phyloP scores from a whole-genome alignment of 164 flowering plant genomes.

The Piper betle region DNA sequence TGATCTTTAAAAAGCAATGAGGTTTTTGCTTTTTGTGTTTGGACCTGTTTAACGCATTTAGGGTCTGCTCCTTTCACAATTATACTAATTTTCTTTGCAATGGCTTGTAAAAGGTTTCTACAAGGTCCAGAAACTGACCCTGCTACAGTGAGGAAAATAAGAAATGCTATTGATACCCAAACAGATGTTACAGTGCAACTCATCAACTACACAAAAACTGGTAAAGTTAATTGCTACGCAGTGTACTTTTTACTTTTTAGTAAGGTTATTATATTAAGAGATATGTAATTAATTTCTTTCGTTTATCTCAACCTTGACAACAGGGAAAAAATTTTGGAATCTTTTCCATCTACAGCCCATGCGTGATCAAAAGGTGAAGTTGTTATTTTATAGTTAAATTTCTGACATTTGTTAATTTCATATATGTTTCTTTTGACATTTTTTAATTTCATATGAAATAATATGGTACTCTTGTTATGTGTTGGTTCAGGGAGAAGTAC shows the following conservation, averaged over 20 bases:
- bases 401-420: background rate
- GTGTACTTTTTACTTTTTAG: background rate
- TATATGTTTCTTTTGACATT: too few relatives aligned
- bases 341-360: slow-evolving; percentile 95
- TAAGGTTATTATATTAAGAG: background rate
- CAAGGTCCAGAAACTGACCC: slow-evolving; percentile 99
- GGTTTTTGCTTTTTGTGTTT: too few relatives aligned
- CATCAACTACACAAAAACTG: slow-evolving; percentile 90
- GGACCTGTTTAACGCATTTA: too few relatives aligned
- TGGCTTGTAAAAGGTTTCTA: slow-evolving; percentile 51
- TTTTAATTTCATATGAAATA: background rate
- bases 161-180: slow-evolving; percentile 76
- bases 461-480: background rate
- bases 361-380: slow-evolving; percentile 59
- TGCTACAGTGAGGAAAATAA: slow-evolving; percentile 74
- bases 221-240: slow-evolving; percentile 22
- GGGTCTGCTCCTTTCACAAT: background rate
- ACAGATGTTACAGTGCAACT: slow-evolving; percentile 94
- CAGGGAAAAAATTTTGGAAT: slow-evolving; percentile 98
- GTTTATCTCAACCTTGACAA: background rate
- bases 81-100: background rate
- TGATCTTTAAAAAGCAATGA: too few relatives aligned
- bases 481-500: slow-evolving; percentile 79
- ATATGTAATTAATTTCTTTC: background rate
- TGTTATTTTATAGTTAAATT: background rate